These are phyloP conservation scores for Trichoderma atroviride DNA, from an alignment of 2,329 filamentous ascomycete species.

Conservation along the genomic window DNA sequence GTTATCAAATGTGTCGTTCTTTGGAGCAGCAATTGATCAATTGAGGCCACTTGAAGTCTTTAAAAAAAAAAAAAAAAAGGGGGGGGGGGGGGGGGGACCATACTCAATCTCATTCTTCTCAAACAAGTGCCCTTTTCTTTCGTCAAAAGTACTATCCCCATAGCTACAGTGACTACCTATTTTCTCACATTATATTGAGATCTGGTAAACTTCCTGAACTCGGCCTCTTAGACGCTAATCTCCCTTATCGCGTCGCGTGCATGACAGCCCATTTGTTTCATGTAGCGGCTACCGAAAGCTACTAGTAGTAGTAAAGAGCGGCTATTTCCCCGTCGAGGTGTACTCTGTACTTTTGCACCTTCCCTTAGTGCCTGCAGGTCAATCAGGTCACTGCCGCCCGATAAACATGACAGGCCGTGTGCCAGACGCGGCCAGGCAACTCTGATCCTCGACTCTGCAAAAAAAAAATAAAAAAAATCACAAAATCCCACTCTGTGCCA, in stretches of 20 bases:
- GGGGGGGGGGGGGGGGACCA: too few species aligned
- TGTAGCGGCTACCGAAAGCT: neutral
- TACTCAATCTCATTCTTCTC: too few species aligned
- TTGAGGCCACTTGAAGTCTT: neutral
- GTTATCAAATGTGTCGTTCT: neutral
- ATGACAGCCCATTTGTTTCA: neutral
- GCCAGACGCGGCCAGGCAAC: neutral
- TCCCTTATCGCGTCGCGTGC: neutral
- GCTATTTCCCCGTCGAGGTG: neutral
- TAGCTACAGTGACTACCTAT: neutral
- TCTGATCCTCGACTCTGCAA: neutral
- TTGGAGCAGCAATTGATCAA: neutral
- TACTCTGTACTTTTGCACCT: constrained; percentile 4
- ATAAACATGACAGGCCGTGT: constrained; percentile 7
- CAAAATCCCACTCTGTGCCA: constrained; percentile 1
- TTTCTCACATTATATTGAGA: neutral
- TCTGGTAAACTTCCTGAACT: neutral
- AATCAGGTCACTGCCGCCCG: constrained; percentile 20
- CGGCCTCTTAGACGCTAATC: neutral
- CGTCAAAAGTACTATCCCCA: neutral
- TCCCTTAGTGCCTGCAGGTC: neutral
- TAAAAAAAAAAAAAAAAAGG: neutral
- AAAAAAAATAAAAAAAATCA: neutral
- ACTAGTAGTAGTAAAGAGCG: too few species aligned
- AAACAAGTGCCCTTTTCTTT: neutral